Evolutionary conservation across 2,329 filamentous ascomycete genomes (phyloP), one percentile per base, ranked within the genome.

Genomic region (Trichoderma harzianum): DNA sequence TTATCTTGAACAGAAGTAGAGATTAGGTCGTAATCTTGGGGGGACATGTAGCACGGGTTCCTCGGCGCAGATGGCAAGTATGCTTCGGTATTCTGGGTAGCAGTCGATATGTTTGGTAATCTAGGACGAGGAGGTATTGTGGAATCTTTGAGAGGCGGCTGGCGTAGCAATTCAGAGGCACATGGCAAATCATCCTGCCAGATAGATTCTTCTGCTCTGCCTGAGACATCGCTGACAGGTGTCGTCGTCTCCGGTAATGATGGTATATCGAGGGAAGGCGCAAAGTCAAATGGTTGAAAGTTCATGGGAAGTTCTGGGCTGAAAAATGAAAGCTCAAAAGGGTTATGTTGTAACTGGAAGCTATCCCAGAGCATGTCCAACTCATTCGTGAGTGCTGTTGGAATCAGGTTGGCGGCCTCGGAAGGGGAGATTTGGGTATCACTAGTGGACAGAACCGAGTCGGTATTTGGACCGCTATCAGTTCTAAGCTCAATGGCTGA

Each of bases 181-280:
- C 66, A 69, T 26, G 66, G 66, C 36, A 69, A 61, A 34, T 69
- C 66, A 26, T 69, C 55, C 12, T 69, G 55, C 66, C 66, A 69
- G n/a, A 69, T 69, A 12, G 36, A 69, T 47, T 69, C 55, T 26
- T 69, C 66, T 10, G 66, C 43, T 34, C 66, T 34, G 26, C 7
- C 60, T 16, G 66, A 60, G 4, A 30, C 28, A 0, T 69, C 55
- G n/a, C 36, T 61, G 7, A 47, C 57, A 8, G 55, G 36, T 12
- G 66, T 61, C 5, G 66, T 18, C 7, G 55, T 51, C 36, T 61
- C 36, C 6, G 39, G n/a, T 11, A 68, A 30, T 2, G 55, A 28
- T 7, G 55, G 36, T 26, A 61, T 24, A 47, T 36, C 28, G 10
- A 57, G n/a, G 4, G 36, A 51, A 18, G 66, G 26, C 1, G 66